Evolutionary conservation across 179 eudicot genomes (phyloP).

Genomic region (Silene noctiflora): DNA sequence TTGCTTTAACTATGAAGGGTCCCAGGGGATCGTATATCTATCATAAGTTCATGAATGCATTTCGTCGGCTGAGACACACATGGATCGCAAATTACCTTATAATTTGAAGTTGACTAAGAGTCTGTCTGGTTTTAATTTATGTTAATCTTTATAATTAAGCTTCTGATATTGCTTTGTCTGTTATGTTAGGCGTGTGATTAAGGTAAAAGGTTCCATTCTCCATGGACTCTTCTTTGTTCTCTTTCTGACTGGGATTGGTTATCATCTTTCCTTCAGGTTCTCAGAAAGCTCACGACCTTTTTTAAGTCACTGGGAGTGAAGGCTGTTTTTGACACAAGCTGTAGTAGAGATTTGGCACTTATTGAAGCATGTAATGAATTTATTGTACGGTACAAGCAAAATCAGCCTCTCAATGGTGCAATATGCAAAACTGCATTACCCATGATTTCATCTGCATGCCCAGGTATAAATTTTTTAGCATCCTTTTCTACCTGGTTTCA

Average conservation of each 20-base stretch:
- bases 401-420: slow-evolving; percentile 36
- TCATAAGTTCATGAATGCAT: neutral
- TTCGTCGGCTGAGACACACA: neutral
- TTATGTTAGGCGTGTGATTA: neutral
- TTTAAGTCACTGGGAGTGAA: slow-evolving; percentile 91
- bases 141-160: slow-evolving; percentile 4
- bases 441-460: slow-evolving; percentile 91
- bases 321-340: slow-evolving; percentile 56
- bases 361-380: slow-evolving; percentile 93
- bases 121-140: neutral
- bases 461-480: slow-evolving; percentile 43
- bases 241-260: neutral
- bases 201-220: neutral
- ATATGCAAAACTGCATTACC: slow-evolving; percentile 52
- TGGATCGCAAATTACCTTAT: neutral
- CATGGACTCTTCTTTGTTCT: neutral
- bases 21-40: too few relatives aligned
- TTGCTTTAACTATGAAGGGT: too few relatives aligned
- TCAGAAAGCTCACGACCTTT: slow-evolving; percentile 78
- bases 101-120: neutral
- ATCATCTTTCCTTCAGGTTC: slow-evolving; percentile 51
- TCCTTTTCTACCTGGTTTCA: neutral
- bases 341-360: slow-evolving; percentile 78
- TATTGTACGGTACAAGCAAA: slow-evolving; percentile 62
- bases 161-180: neutral